Base-by-base conservation (phyloP, 2,329 filamentous ascomycete species). In the Eutypella sp. region DNA sequence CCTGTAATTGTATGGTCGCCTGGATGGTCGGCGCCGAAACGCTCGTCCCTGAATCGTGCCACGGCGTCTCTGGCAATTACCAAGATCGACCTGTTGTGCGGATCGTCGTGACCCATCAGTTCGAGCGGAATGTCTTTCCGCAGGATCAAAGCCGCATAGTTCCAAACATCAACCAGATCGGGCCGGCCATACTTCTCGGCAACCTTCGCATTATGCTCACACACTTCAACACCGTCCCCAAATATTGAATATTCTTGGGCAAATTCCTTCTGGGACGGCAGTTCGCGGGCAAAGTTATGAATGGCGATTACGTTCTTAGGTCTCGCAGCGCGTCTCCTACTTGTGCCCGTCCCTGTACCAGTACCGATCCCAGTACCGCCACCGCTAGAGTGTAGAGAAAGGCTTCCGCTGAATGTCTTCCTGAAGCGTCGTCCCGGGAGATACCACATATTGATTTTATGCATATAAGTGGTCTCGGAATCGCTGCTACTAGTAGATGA, bases 91-190 rank as follows among this genome's bases (percentile, higher is more conserved):
- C 84, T 74, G 8, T 74, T 71, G 34, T 73, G 70, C 50, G 73
- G 70, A 50, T 75, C 70, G 24, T 73, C 68, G 46, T 77, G 73
- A 3, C 74, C 71, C 37, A 85, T 67, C 22, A 88, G 69, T 55
- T 85, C 77, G 3, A 92, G 70, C 1, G 86, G 87, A 23, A 91
- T 83, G 38, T 89, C 82, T 54, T 87, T 86, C 53, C 83, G 82
- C 39, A 97, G 70, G 5, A 97, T 73, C 47, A 96, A 72, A 16
- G 81, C 84, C 45, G 89, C 74, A 53, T 96, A 85, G 41, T 79
- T 81, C 93, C 93, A 99, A 6, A 95, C 79, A 55, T 89, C 81
- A 22, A 86, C 84, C 24, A 95, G 67, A 52, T 96, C 88, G 13
- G 73, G 64, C 51, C 81, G 78, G 4, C 85, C 87, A 54, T 85